Conservation (phyloP, 2,329 filamentous ascomycete species). For the Apiospora kogelbergensis region DNA sequence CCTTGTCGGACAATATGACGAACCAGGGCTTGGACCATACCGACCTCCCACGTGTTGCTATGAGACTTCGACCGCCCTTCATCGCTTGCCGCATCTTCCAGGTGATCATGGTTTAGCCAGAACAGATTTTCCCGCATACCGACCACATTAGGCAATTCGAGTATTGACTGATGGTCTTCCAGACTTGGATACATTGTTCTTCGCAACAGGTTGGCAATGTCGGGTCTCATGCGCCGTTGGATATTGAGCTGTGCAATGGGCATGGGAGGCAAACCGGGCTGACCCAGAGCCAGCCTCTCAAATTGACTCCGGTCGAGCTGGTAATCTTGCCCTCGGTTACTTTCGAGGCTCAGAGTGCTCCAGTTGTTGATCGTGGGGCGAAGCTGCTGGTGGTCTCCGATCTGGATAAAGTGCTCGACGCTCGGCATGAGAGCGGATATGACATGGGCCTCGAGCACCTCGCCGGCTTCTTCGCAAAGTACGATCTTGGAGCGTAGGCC, state of each 20-base stretch:
- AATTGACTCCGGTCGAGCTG: neutral
- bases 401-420: conserved; percentile 61
- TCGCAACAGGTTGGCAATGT: conserved; percentile 53
- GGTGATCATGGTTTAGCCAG: conserved; percentile 40
- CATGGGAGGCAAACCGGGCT: neutral
- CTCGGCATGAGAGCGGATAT: conserved; percentile 59
- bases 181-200: conserved; percentile 53
- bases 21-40: conserved; percentile 63
- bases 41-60: conserved; percentile 60
- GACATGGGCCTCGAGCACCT: conserved; percentile 65
- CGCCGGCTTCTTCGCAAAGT: conserved; percentile 69
- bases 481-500: conserved; percentile 55
- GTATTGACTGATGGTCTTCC: conserved; percentile 40
- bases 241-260: conserved; percentile 41
- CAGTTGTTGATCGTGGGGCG: conserved; percentile 55
- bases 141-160: conserved; percentile 41
- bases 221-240: conserved; percentile 61
- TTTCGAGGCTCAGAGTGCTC: neutral
- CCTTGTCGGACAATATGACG: conserved; percentile 67
- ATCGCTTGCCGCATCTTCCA: conserved; percentile 25
- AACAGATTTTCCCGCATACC: conserved; percentile 51
- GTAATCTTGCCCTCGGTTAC: neutral
- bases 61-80: conserved; percentile 44
- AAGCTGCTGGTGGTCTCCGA: conserved; percentile 64
- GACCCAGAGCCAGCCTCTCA: neutral